Conservation (phyloP, 2,329 filamentous ascomycete genomes). For the Alternaria sp. region DNA sequence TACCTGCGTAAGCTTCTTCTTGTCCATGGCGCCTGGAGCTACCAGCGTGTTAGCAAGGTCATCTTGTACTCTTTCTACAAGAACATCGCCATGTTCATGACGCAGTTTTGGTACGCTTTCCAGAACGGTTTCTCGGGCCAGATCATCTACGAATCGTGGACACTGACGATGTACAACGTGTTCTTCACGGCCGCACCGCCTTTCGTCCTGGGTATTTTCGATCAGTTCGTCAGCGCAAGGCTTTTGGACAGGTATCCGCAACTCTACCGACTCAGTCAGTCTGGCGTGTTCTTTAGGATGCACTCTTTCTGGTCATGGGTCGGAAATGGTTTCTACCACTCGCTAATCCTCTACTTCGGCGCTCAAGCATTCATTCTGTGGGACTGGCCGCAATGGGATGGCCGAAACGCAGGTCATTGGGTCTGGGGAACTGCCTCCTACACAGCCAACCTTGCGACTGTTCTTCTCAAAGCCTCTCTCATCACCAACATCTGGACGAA, state of each 20-base stretch:
- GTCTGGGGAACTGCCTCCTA: constrained; percentile 97
- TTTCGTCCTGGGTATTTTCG: constrained; percentile 92
- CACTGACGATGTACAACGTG: constrained; percentile 98
- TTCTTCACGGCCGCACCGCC: constrained; percentile 95
- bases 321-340: constrained; percentile 93
- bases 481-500: constrained; percentile 99
- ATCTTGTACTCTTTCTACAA: constrained; percentile 99
- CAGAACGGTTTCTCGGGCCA: constrained; percentile 98
- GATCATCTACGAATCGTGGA: constrained; percentile 99
- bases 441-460: constrained; percentile 89
- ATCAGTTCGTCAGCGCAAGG: constrained; percentile 95
- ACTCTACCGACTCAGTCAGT: constrained; percentile 90
- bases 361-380: constrained; percentile 80
- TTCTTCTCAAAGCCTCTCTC: constrained; percentile 91
- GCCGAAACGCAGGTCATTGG: constrained; percentile 89
- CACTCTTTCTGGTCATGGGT: constrained; percentile 95
- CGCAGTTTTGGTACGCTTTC: constrained; percentile 98
- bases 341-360: constrained; percentile 87
- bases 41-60: constrained; percentile 94
- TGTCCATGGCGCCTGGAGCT: constrained; percentile 96
- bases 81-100: constrained; percentile 98
- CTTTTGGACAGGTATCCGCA: constrained; percentile 95
- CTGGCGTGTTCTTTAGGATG: constrained; percentile 90
- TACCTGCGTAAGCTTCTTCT: constrained; percentile 92
- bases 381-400: constrained; percentile 80